Conservation (phyloP, 257 asterid species). For the Nicotiana sylvestris region DNA sequence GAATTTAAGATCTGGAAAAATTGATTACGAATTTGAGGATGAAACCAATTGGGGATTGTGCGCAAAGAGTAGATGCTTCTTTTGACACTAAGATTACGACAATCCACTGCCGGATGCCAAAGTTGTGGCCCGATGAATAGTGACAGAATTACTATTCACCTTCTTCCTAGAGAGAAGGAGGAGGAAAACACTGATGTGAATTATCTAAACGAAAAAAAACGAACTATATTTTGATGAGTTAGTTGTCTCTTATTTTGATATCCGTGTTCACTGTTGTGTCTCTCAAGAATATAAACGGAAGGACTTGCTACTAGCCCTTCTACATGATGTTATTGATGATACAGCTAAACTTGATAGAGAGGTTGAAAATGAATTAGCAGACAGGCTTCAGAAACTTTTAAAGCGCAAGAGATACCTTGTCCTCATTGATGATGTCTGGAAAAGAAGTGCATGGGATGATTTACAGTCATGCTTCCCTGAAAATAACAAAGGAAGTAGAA, state of each 20-base stretch:
- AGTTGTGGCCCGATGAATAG: too few species aligned
- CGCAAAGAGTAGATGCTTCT: too few species aligned
- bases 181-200: too few species aligned
- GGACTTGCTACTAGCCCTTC: constrained; percentile 28
- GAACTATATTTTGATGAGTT: constrained; percentile 18
- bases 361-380: not conserved
- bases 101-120: too few species aligned
- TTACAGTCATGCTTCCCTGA: not conserved
- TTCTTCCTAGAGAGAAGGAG: too few species aligned
- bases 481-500: not conserved
- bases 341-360: constrained; percentile 12
- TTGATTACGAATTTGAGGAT: too few species aligned
- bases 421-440: not conserved
- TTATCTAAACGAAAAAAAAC: too few species aligned
- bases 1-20: too few species aligned
- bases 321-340: constrained; percentile 22
- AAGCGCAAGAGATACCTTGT: not conserved
- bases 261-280: constrained; percentile 31
- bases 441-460: not conserved
- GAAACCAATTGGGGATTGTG: too few species aligned
- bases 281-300: constrained; percentile 36
- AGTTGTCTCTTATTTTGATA: constrained; percentile 30
- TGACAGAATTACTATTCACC: too few species aligned
- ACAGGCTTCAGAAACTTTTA: not conserved
- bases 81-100: too few species aligned